Evolutionary conservation across 352 stramenopile species (phyloP).

Genomic region (Globisporangium ultimum): DNA sequence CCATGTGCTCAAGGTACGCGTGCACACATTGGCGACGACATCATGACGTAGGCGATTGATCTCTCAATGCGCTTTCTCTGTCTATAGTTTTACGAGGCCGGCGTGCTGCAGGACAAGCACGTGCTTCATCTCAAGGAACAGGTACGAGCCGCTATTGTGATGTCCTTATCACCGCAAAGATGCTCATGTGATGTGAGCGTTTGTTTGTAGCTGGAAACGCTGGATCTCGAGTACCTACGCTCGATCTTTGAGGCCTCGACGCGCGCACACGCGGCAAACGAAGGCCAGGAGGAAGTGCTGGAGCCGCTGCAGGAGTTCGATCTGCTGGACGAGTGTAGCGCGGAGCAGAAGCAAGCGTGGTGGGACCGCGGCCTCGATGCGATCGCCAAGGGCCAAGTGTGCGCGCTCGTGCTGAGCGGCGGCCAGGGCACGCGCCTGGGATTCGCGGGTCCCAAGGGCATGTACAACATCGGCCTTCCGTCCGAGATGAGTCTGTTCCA

Average conservation of each 20-base stretch:
- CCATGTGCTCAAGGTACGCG: constrained; percentile 63
- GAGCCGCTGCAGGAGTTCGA: constrained; percentile 71
- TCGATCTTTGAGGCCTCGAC: constrained; percentile 65
- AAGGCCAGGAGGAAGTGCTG: constrained; percentile 20
- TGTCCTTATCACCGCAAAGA: not conserved
- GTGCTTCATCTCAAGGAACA: constrained; percentile 38
- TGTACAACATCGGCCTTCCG: constrained; percentile 92
- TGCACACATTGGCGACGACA: not conserved
- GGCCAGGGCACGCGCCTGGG: constrained; percentile 97
- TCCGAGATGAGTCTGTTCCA: constrained; percentile 94
- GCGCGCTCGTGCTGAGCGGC: constrained; percentile 92
- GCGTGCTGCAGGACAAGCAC: constrained; percentile 37
- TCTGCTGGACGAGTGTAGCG: constrained; percentile 42
- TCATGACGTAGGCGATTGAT: no score
- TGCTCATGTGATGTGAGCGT: no score
- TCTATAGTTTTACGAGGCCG: constrained; percentile 64
- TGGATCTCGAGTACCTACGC: constrained; percentile 65
- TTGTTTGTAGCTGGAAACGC: constrained; percentile 41
- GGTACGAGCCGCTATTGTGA: constrained; percentile 19
- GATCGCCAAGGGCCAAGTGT: constrained; percentile 86
- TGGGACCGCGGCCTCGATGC: constrained; percentile 61
- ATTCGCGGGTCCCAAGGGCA: constrained; percentile 94
- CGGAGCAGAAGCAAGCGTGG: constrained; percentile 48
- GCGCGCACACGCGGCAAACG: constrained; percentile 14
- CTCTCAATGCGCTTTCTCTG: no score